Conservation (phyloP, 2,329 filamentous ascomycete species). For the Cadophora gregata region DNA sequence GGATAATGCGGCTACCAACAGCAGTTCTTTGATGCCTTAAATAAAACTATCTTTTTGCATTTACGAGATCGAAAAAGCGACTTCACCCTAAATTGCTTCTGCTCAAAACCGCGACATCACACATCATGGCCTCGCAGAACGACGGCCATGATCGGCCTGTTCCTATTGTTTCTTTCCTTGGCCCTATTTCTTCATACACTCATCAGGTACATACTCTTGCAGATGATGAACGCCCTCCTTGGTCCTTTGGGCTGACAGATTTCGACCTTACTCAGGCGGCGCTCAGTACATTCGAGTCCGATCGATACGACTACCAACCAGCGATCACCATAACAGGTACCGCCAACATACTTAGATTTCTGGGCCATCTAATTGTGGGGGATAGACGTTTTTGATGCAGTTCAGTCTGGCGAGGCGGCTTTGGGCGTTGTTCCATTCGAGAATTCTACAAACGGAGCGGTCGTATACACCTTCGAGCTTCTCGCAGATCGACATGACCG, state of each 20-base stretch:
- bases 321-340: constrained; percentile 51
- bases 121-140: constrained; percentile 19
- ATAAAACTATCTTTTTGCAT: background rate
- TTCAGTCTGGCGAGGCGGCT: constrained; percentile 68
- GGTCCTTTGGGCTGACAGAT: constrained; percentile 39
- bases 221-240: constrained; percentile 28
- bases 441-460: constrained; percentile 93
- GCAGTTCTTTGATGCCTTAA: constrained; percentile 11
- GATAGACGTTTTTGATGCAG: constrained; percentile 78
- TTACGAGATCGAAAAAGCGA: background rate
- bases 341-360: background rate
- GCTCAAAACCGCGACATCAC: constrained; percentile 16
- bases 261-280: constrained; percentile 54
- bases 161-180: constrained; percentile 61
- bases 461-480: constrained; percentile 88
- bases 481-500: constrained; percentile 74
- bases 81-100: background rate
- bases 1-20: constrained; percentile 5
- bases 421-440: constrained; percentile 92
- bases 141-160: constrained; percentile 17
- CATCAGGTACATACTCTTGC: constrained; percentile 61
- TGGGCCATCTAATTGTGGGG: constrained; percentile 20
- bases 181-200: constrained; percentile 70
- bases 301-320: constrained; percentile 48
- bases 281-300: constrained; percentile 54